Evolutionary conservation across 2,329 filamentous ascomycete species (phyloP).

Genomic region (Aspergillus japonicus): DNA sequence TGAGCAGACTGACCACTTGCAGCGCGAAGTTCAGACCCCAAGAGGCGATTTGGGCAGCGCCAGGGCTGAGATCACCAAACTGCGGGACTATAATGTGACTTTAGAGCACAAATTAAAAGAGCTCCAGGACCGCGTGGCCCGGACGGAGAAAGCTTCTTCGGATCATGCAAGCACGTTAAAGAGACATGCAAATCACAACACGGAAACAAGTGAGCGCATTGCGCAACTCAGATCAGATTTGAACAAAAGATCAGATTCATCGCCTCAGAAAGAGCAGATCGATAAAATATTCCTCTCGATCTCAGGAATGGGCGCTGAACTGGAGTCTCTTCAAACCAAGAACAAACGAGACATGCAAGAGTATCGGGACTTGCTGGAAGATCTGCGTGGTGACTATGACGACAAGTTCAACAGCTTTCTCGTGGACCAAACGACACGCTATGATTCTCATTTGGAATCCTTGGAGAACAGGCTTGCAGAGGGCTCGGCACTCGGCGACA

Average conservation of each 20-base stretch:
- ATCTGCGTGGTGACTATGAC: neutral
- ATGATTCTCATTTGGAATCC: neutral
- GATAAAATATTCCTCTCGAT: neutral
- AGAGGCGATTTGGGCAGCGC: neutral
- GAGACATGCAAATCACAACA: neutral
- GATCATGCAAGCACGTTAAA: neutral
- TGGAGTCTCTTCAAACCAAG: neutral
- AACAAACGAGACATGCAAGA: neutral
- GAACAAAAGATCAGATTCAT: neutral
- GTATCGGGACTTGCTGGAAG: neutral
- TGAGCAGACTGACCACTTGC: constrained; percentile 17
- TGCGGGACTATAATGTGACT: neutral
- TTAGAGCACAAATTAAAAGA: constrained; percentile 2
- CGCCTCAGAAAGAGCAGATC: neutral
- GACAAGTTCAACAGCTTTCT: neutral
- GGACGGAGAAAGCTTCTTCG: neutral
- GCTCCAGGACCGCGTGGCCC: constrained; percentile 2
- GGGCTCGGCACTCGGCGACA: neutral
- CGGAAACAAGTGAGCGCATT: neutral
- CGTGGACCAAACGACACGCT: neutral
- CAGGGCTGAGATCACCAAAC: neutral
- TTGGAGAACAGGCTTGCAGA: neutral
- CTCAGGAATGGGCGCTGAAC: neutral
- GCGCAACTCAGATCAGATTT: neutral
- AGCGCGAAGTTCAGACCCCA: constrained; percentile 13